Evolutionary conservation across 176 grass and related monocot genomes (phyloP), one percentile per base, ranked within the genome.

Genomic region (Rhynchospora pubera): DNA sequence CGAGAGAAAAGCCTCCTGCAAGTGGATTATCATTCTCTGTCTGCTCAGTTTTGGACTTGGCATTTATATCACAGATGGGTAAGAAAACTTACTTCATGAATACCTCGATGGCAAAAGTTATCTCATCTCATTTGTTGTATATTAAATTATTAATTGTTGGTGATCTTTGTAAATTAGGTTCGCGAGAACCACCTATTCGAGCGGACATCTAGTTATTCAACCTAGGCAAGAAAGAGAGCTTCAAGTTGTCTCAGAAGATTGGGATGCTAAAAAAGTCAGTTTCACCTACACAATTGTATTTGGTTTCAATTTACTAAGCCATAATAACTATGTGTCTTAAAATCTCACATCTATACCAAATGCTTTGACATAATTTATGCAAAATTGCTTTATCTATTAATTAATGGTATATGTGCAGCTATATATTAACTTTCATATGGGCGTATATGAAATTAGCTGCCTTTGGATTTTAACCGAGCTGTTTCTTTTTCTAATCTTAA

Each of bases 91-190:
- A 39, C 34, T 39, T n/a, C n/a, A n/a, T n/a, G n/a, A n/a, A n/a
- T n/a, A 39, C 3, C 4, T 39, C 34, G 32, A 34, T 44, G 12
- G 13, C 13, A n/a, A 7, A 14, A 47, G 43, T 9, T 7, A 21
- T 66, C 42, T 53, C 70, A 52, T 52, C 7, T 72, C n/a, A 2
- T 14, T 48, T 73, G 9, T 24, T 39, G 34, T 43, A 24, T 50
- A 39, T 55, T 7, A 48, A 62, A 26, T 62, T 50, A 39, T 55
- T 7, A 48, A 62, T 47, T 62, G 19, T 81, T 65, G 18, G 39
- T 65, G 57, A 47, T 51, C 13, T 65, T 81, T 81, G 58, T 81
- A 64, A 81, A 81, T 18, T 81, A 65, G 79, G 42, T 81, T 81
- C 48, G 58, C 2, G 7, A 65, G 57, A 65, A 62, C 61, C 22